These are phyloP conservation scores for Pluteus cervinus DNA, from an alignment of 768 basidiomycete genomes.

Conservation along the genomic window DNA sequence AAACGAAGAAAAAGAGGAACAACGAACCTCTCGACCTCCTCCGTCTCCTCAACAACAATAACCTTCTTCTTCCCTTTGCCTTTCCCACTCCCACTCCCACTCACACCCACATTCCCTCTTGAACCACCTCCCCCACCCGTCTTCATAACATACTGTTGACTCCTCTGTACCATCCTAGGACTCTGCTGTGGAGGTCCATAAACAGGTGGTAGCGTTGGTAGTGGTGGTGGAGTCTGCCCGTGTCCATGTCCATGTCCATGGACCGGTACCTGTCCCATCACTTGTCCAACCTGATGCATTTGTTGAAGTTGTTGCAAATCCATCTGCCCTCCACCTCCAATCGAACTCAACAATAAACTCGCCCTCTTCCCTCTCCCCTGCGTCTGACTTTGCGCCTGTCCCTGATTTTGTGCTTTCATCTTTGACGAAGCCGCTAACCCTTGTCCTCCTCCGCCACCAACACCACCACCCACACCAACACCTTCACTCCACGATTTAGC, in stretches of 20 bases:
- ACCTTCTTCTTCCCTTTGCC: background rate
- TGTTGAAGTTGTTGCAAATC: too few species aligned
- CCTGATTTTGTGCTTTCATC: slow-evolving; percentile 57
- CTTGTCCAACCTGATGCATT: too few species aligned
- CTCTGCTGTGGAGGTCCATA: too few species aligned
- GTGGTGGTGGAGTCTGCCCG: too few species aligned
- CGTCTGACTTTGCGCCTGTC: too few species aligned
- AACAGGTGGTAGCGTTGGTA: too few species aligned
- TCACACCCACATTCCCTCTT: slow-evolving; percentile 1
- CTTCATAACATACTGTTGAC: too few species aligned
- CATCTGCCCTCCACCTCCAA: background rate
- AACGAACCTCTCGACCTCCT: slow-evolving; percentile 5
- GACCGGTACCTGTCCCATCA: too few species aligned
- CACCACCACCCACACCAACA: too few species aligned
- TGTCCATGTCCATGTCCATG: too few species aligned
- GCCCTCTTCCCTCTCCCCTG: slow-evolving; percentile 4
- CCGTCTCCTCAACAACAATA: slow-evolving; percentile 2
- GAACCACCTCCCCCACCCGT: background rate
- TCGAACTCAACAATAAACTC: slow-evolving; percentile 4
- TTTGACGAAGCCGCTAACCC: slow-evolving; percentile 25
- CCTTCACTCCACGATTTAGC: slow-evolving; percentile 13
- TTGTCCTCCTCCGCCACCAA: too few species aligned
- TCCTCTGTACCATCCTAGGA: too few species aligned
- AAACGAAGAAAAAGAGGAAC: background rate
- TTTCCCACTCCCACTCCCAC: background rate